These are phyloP conservation scores for Nitzschia sp. DNA, from an alignment of 108 stramenopile genomes.

Conservation along the genomic window DNA sequence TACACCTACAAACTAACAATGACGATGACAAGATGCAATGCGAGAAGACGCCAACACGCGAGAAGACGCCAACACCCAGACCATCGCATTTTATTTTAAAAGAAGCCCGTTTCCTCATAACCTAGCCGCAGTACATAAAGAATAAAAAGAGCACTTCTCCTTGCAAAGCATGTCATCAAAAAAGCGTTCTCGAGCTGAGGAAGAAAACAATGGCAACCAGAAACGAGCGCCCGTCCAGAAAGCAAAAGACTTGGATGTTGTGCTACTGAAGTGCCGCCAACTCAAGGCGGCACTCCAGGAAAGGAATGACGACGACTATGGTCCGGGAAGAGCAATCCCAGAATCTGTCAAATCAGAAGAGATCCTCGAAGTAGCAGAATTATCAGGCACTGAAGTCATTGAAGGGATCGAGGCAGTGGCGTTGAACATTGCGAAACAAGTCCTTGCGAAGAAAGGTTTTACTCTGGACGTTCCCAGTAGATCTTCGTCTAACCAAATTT, in stretches of 20 bases:
- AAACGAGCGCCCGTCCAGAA: constrained; percentile 36
- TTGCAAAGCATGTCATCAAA: background rate
- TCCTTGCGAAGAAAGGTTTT: constrained; percentile 70
- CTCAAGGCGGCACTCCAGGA: constrained; percentile 49
- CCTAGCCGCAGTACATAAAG: too few species aligned
- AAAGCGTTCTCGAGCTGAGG: constrained; percentile 18
- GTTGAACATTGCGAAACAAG: constrained; percentile 61
- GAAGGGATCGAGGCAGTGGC: constrained; percentile 85
- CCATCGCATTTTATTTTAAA: too few species aligned
- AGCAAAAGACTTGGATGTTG: constrained; percentile 71
- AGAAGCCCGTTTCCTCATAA: too few species aligned
- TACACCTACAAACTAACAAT: too few species aligned
- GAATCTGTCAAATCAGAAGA: constrained; percentile 15
- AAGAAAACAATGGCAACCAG: background rate
- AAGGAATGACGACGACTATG: constrained; percentile 17
- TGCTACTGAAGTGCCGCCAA: constrained; percentile 67
- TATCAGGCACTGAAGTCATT: constrained; percentile 67
- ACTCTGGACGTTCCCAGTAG: constrained; percentile 81
- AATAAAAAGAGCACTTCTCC: too few species aligned
- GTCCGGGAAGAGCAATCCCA: constrained; percentile 14
- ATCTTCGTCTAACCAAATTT: constrained; percentile 88
- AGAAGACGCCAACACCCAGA: too few species aligned
- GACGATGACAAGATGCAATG: too few species aligned
- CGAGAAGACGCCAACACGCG: too few species aligned
- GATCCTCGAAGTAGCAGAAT: constrained; percentile 78